Base-by-base conservation (phyloP, 139 green algal species). In the Yamagishiella unicocca region DNA sequence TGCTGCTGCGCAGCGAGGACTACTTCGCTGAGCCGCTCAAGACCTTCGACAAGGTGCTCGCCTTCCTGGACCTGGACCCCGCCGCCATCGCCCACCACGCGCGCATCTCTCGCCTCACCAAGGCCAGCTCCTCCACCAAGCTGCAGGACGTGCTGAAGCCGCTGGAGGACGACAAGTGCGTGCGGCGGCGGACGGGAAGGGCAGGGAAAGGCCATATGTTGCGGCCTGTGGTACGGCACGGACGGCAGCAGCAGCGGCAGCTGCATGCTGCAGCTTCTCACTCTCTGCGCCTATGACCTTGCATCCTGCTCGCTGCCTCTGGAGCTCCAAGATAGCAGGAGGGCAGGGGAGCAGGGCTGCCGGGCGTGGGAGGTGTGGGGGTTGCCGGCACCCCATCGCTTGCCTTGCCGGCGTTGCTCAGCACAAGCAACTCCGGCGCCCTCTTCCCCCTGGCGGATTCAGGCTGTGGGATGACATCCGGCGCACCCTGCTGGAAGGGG, bases 1-100 rank as follows among this genome's bases (percentile, higher is more conserved):
- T 91, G 55, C 40, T 91, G 33, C 10, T 92, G n/a, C 37, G 77
- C 8, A 45, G 25, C 58, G 77, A 73, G 27, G 55, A 84, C 25
- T 84, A 61, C 37, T 84, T 74, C 24, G 75, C 75, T 5, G 31
- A 45, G 0, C 75, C 75, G 21, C 19, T 83, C 21, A 27, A 62
- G 0, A 62, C 58, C 25, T 83, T 43, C 53, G 24, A 10, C 33
- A 27, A 9, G 25, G 55, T 84, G 77, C 37, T 72, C 55, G 25
- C 29, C 25, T 84, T 67, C 31, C 24, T 84, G 55, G 55, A 66
- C 21, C 77, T 84, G 77, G 77, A 84, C 9, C 37, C 54, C 33
- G 62, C 35, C 0, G 38, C 77, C 54, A 84, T 84, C 27, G 24
- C 40, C 35, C 43, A 73, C 77, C 58, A 84, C 54, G 7, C 12